Evolutionary conservation across 2,329 filamentous ascomycete species (phyloP), one percentile per base, ranked within the genome.

Genomic region (Colletotrichum acutatum): DNA sequence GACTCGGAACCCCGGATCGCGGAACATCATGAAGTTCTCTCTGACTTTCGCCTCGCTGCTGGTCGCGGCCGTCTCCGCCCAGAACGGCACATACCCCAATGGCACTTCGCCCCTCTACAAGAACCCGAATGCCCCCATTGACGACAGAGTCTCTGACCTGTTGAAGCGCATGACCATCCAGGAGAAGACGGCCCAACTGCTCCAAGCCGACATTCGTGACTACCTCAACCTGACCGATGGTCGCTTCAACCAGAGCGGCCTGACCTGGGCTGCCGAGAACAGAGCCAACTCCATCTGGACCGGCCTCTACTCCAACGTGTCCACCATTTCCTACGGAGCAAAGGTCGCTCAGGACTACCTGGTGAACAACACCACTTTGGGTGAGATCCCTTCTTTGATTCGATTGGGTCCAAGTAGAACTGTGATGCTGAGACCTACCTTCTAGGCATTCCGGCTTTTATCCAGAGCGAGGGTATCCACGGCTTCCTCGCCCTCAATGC

Each of bases 401-500:
- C 42, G 60, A 53, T 37, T 63, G 63, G 2, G 9, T 28, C 28
- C 37, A 16, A 42, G 14, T 42, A 16, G 37, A 9, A 32, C 16
- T 28, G 34, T 56, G 26, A 24, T 68, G 56, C 56, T 75, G 32
- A 92, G 75, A 93, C 91, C 1, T 14, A 16, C 14, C 16, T 90
- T 88, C 1, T 82, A 9, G 93, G 92, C 0, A 95, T 95, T 65
- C 93, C 93, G 7, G 90, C 93, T 1, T 87, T 94, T 76, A 90
- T 93, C 16, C 93, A 95, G 80, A 92, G 89, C 4, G 93, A 95
- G 81, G 92, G 90, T 49, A 92, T 95, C 57, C 93, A 95, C 77
- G 93, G 92, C 1, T 91, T 94, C 75, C 84, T 94, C 37, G 88
- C 92, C 56, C 88, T 89, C 11, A 94, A 94, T 79, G 92, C 92